Conservation (phyloP, 345 rosid genomes). For the Camelina neglecta region DNA sequence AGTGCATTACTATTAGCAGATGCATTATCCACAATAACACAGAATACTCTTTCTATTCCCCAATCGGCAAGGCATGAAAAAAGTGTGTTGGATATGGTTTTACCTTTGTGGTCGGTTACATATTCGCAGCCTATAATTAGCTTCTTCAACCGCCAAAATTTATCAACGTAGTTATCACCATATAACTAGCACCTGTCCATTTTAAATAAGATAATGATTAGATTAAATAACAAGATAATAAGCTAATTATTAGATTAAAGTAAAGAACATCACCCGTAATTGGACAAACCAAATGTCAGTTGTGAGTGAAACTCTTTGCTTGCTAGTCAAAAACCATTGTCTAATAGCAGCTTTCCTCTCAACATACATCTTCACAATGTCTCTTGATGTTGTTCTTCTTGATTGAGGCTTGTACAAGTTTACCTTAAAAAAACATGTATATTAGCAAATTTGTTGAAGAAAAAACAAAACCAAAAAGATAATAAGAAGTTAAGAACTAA, state of each 20-base stretch:
- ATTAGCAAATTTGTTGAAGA: background rate
- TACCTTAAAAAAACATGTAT: background rate
- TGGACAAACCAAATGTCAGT: background rate
- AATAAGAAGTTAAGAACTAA: no score
- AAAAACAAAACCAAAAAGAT: no score
- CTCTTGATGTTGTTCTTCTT: background rate
- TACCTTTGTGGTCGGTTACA: background rate
- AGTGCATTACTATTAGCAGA: background rate
- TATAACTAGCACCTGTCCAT: background rate
- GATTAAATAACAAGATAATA: no score
- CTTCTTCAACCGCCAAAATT: background rate
- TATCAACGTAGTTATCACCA: background rate
- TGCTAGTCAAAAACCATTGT: background rate
- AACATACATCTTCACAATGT: background rate
- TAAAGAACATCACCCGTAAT: background rate
- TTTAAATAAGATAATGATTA: no score
- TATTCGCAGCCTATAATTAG: background rate
- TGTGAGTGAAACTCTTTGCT: background rate
- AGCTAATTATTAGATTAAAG: no score
- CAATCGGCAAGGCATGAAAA: background rate
- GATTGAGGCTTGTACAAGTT: background rate
- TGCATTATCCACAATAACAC: background rate
- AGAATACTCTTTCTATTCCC: background rate
- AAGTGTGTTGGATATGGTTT: background rate
- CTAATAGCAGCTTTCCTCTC: background rate